Base-by-base conservation (phyloP, 2,329 filamentous ascomycete genomes). In the Colletotrichum sp. region DNA sequence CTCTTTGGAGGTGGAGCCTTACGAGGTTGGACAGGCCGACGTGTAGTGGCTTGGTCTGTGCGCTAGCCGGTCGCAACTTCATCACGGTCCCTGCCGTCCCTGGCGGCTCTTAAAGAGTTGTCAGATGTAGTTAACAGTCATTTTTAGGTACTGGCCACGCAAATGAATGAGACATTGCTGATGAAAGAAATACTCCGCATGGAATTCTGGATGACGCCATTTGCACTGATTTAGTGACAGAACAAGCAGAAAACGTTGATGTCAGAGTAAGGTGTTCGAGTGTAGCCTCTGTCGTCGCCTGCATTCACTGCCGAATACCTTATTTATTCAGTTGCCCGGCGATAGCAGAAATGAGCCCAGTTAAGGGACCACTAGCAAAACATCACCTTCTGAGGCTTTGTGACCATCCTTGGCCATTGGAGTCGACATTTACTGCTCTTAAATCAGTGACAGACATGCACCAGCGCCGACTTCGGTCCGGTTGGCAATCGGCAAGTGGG, bases 1-100 rank as follows among this genome's bases (percentile, higher is more conserved):
- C 73, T 75, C 73, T 73, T 22, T 30, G 34, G 57, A 68, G 22
- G 73, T 75, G 73, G 73, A 73, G 73, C 73, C 73, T 75, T 55
- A 32, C 27, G 64, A 69, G 65, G 30, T 67, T 67, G 44, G 70
- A n/a, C 55, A 52, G 57, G 32, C 63, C 34, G 52, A 27, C 27
- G 36, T 52, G 73, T 48, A 68, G 63, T 52, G 22, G 22, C 44
- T 30, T 75, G 73, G 73, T 72, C 73, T 68, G 73, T 75, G 73
- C 73, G 70, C 16, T 22, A 34, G 13, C 27, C 32, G 16, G 68
- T 48, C 22, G 66, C 32, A n/a, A 57, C 63, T 64, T 68, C 32
- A 55, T 34, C 61, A 55, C 61, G 19, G 34, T 32, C 71, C 28
- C 60, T 64, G 63, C 57, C 63, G 69, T 70, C 72, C 63, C 63